A percentile compares a stretch with the other conserved stretches of the same genome.
phyloP scores from a whole-genome alignment of 352 stramenopile species.

The Phytophthora aleatoria region DNA sequence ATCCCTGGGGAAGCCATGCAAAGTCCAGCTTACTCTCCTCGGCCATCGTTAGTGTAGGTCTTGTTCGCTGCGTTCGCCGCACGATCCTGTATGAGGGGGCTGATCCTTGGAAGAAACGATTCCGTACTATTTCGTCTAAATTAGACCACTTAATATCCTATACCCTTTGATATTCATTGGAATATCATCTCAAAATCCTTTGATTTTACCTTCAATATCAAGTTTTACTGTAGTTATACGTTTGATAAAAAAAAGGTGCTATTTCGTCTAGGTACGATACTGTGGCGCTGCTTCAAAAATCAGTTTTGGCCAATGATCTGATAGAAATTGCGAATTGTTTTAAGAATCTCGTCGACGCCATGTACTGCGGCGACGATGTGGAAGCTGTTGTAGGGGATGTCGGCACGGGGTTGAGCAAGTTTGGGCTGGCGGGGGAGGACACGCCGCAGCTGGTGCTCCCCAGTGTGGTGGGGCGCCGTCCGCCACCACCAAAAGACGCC shows the following conservation, averaged over 20 bases:
- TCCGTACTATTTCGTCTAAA: background rate
- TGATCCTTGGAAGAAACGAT: conserved; percentile 16
- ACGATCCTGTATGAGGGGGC: conserved; percentile 25
- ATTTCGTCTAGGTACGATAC: background rate
- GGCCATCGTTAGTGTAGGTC: conserved; percentile 38
- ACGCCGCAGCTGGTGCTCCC: conserved; percentile 90
- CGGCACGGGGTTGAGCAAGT: conserved; percentile 90
- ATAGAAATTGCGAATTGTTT: background rate
- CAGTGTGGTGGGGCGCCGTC: conserved; percentile 61
- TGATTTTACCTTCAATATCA: background rate
- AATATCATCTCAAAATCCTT: too few relatives aligned
- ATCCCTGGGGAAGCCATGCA: conserved; percentile 94
- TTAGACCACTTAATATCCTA: background rate
- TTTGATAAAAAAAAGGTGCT: background rate
- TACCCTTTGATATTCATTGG: background rate
- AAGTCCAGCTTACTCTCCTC: conserved; percentile 86
- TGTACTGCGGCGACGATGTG: conserved; percentile 98
- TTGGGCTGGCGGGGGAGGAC: conserved; percentile 95
- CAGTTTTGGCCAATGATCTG: conserved; percentile 15
- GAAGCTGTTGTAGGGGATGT: conserved; percentile 96
- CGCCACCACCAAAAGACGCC: conserved; percentile 18
- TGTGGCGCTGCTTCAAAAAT: conserved; percentile 2
- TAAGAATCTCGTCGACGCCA: conserved; percentile 33
- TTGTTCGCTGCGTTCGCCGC: background rate
- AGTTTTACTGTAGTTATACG: background rate